These are phyloP conservation scores for Aureobasidium sp. DNA, from an alignment of 2,329 filamentous ascomycete species.

Conservation along the genomic window DNA sequence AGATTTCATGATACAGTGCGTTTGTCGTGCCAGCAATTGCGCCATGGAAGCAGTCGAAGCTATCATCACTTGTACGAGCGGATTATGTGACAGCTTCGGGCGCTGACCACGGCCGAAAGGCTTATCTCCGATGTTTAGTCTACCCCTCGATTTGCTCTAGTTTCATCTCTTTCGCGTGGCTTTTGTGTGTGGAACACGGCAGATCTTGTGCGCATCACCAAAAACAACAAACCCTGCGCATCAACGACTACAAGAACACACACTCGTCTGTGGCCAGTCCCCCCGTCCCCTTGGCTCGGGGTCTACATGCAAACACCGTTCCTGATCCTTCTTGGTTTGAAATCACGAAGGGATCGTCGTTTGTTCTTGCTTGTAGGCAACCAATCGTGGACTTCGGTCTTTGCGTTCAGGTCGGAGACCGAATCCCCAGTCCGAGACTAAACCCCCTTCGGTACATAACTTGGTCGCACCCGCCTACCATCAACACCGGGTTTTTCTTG, in stretches of 20 bases:
- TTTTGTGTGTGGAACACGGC: conserved; percentile 5
- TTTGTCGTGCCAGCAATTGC: too few relatives aligned
- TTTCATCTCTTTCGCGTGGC: conserved; percentile 1
- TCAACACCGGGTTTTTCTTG: background rate
- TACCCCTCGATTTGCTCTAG: background rate
- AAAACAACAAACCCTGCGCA: background rate
- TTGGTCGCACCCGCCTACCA: background rate
- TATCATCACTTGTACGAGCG: background rate
- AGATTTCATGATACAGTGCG: background rate
- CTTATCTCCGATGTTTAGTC: background rate
- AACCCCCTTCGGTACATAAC: background rate
- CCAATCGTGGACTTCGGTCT: background rate
- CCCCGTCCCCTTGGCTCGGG: background rate
- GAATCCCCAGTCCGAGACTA: background rate
- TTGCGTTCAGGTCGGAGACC: background rate
- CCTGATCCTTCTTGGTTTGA: background rate
- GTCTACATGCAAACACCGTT: background rate
- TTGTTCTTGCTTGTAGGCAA: background rate
- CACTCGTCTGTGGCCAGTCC: background rate
- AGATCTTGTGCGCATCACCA: conserved; percentile 1
- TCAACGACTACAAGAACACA: background rate
- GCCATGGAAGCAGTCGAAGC: background rate
- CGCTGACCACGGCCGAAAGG: background rate
- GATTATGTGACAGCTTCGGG: background rate
- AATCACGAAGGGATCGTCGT: background rate